Evolutionary conservation across 768 basidiomycete genomes (phyloP).

Genomic region (Suillus brevipes): DNA sequence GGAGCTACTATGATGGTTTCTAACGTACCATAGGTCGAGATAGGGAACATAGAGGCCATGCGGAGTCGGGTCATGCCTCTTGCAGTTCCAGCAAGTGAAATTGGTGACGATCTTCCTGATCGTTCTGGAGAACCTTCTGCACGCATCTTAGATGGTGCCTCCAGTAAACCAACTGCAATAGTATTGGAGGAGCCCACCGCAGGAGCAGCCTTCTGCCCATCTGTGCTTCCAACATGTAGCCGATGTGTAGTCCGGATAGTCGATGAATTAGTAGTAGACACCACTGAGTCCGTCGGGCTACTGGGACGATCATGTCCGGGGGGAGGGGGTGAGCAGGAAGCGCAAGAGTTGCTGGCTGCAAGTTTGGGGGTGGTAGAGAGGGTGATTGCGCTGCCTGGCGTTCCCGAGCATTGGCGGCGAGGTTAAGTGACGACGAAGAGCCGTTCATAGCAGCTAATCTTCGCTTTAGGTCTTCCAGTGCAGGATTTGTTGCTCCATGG

Average conservation of each 20-base stretch:
- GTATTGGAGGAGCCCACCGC: slow-evolving; percentile 84
- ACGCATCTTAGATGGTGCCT: slow-evolving; percentile 69
- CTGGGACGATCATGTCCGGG: slow-evolving; percentile 52
- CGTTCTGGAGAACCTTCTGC: slow-evolving; percentile 66
- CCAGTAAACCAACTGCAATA: slow-evolving; percentile 80
- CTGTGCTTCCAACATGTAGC: slow-evolving; percentile 68
- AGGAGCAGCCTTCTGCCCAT: slow-evolving; percentile 85
- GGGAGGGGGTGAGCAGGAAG: slow-evolving; percentile 20
- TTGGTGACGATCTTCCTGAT: slow-evolving; percentile 80
- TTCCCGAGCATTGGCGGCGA: slow-evolving; percentile 45
- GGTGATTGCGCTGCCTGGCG: slow-evolving; percentile 37
- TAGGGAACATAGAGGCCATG: slow-evolving; percentile 53
- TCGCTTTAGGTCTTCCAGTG: slow-evolving; percentile 78
- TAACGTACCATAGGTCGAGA: slow-evolving; percentile 69
- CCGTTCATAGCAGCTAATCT: slow-evolving; percentile 74
- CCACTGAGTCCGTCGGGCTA: slow-evolving; percentile 82
- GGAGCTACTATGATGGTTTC: not conserved
- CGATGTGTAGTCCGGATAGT: slow-evolving; percentile 58
- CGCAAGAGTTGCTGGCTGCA: slow-evolving; percentile 22
- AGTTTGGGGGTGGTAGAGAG: slow-evolving; percentile 15
- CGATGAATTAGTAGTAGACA: slow-evolving; percentile 70
- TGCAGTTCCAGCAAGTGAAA: slow-evolving; percentile 57
- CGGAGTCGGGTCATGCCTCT: slow-evolving; percentile 50
- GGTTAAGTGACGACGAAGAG: slow-evolving; percentile 63
- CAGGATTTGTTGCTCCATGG: slow-evolving; percentile 46